Evolutionary conservation across 495 filamentous ascomycete genomes (phyloP).

Genomic region (Staphylotrichum longicolle): DNA sequence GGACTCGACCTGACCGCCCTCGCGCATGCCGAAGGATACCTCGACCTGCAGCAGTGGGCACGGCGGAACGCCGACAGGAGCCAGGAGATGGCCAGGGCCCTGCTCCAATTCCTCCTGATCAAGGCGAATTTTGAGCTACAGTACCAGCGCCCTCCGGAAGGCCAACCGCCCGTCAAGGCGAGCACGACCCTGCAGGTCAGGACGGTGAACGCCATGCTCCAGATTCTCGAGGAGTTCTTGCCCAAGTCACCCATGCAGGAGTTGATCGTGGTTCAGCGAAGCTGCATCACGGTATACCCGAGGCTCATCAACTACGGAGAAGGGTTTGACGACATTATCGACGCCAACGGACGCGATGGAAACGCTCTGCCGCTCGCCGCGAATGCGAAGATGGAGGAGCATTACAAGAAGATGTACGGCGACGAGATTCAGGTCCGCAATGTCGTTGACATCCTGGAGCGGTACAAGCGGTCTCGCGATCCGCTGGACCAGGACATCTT

Average conservation of each 20-base stretch:
- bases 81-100: slow-evolving; percentile 57
- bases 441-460: slow-evolving; percentile 75
- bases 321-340: slow-evolving; percentile 83
- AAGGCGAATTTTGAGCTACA: slow-evolving; percentile 80
- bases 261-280: slow-evolving; percentile 65
- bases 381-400: slow-evolving; percentile 89
- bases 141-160: slow-evolving; percentile 62
- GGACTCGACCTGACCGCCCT: slow-evolving; percentile 85
- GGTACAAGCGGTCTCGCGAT: slow-evolving; percentile 80
- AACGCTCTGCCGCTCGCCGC: slow-evolving; percentile 76
- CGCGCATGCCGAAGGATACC: slow-evolving; percentile 75
- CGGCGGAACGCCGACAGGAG: slow-evolving; percentile 60
- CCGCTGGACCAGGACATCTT: slow-evolving; percentile 88
- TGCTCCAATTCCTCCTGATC: slow-evolving; percentile 72
- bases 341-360: slow-evolving; percentile 73
- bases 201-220: slow-evolving; percentile 77
- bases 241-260: slow-evolving; percentile 49
- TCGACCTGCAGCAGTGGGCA: slow-evolving; percentile 82
- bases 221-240: slow-evolving; percentile 67
- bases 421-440: slow-evolving; percentile 76
- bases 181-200: slow-evolving; percentile 67
- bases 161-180: slow-evolving; percentile 45
- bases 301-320: slow-evolving; percentile 94
- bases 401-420: slow-evolving; percentile 95
- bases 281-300: slow-evolving; percentile 91